Evolutionary conservation across 139 green algal species (phyloP), one percentile per base, ranked within the genome.

Genomic region (Auxenochlorella pyrenoidosa): DNA sequence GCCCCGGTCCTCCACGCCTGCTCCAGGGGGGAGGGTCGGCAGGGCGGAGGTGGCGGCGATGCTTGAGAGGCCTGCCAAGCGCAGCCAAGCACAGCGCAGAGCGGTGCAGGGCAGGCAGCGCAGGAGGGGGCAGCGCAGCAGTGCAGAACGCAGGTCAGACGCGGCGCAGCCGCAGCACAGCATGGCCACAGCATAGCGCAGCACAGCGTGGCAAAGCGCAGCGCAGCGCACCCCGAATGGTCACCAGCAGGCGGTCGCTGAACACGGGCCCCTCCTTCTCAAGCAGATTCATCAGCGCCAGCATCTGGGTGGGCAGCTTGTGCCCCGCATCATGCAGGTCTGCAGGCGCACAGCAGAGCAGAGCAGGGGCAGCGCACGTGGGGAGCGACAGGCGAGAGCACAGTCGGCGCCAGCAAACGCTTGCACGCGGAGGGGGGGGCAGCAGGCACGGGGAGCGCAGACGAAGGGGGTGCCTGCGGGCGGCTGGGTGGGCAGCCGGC

Each of bases 281-380:
- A 75, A 97, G 91, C 43, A 92, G 79, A 1, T 89, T 93, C 95
- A 97, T 97, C 36, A 97, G 89, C 32, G 90, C 91, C 81, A 97
- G 89, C 95, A 97, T 96, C 73, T 93, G 93, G 58, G 79, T 87
- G 36, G 95, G 93, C 47, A 97, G 72, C 70, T 75, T 76, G 26
- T 86, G 73, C 12, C 70, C 75, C 34, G 72, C 79, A 24, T 77
- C 40, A 0, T 85, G 40, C 36, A 93, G 78, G 58, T 86, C 93
- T 95, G 91, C 65, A 78, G 34, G 40, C 13, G 21, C 34, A 51
- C 13, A 44, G 41, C 43, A 81, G 32, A 24, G 10, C 5, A 40
- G n/a, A 44, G 16, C n/a, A 41, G 68, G 16, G 19, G n/a, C 68
- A 40, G 16, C 5, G 4, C 65, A 16, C 16, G 19, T n/a, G n/a